Percentiles rank a stretch among this genome's conserved stretches.
Evolutionary conservation across 202 grass and related monocot genomes (phyloP).

Genomic region (Brachypodium distachyon): DNA sequence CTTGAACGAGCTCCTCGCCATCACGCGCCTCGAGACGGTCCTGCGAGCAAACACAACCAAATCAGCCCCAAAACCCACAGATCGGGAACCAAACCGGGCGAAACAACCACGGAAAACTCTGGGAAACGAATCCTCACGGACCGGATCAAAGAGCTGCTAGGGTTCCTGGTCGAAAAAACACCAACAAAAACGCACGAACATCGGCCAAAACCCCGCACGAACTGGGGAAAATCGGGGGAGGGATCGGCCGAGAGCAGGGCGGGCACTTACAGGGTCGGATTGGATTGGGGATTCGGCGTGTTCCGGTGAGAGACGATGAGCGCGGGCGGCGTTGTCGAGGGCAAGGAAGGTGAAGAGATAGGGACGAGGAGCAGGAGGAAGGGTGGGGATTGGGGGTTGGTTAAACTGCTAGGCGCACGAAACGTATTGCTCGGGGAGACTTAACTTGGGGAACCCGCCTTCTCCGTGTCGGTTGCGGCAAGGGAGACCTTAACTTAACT

Average conservation of each 20-base stretch:
- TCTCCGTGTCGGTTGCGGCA: neutral
- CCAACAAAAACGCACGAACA: neutral
- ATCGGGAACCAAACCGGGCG: neutral
- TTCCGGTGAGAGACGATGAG: neutral
- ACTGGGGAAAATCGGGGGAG: neutral
- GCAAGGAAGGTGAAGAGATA: neutral
- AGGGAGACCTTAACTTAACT: neutral
- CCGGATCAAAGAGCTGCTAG: neutral
- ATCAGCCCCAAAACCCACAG: neutral
- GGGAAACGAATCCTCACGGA: neutral
- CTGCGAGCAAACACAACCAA: neutral
- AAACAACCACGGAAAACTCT: neutral
- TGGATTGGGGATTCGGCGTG: neutral
- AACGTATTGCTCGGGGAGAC: neutral
- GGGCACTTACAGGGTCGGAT: neutral
- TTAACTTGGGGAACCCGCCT: neutral
- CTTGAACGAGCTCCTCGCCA: slow-evolving; percentile 81
- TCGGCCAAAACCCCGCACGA: neutral
- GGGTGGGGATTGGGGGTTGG: neutral
- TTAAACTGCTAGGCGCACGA: slow-evolving; percentile 26
- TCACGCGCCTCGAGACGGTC: neutral
- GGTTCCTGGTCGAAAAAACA: neutral
- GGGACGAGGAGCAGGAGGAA: neutral
- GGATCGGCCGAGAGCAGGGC: neutral
- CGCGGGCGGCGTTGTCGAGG: neutral